Conservation (phyloP, 2,329 filamentous ascomycete species). For the Aaosphaeria pasadenensis region DNA sequence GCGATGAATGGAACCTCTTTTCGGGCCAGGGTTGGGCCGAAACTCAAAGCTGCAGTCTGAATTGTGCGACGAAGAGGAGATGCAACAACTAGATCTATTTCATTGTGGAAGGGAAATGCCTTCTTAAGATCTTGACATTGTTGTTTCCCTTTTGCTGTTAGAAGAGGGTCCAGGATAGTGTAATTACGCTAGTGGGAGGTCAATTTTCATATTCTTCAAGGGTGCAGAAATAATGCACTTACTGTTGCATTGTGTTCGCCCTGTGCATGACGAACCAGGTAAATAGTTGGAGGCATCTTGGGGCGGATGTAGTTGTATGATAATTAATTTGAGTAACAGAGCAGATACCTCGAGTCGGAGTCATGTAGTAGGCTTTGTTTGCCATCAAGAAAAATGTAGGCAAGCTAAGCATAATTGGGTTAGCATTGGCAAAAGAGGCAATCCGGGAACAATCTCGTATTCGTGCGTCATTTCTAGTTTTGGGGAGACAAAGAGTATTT, state of each 20-base stretch:
- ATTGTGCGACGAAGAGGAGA: slow-evolving; percentile 80
- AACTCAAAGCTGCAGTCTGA: slow-evolving; percentile 70
- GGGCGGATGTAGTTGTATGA: no score
- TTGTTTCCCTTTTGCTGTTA: slow-evolving; percentile 5
- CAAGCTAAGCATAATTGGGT: no score
- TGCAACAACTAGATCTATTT: slow-evolving; percentile 64
- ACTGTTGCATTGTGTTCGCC: slow-evolving; percentile 7
- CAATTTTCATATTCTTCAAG: no score
- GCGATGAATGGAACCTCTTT: slow-evolving; percentile 51
- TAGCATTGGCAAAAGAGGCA: no score
- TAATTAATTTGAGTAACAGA: no score
- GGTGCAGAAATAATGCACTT: not conserved
- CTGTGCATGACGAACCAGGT: slow-evolving; percentile 7
- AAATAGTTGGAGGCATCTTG: slow-evolving; percentile 5
- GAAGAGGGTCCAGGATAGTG: slow-evolving; percentile 2
- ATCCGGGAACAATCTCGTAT: no score
- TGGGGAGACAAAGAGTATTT: no score
- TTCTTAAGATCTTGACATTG: slow-evolving; percentile 3
- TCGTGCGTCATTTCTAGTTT: no score
- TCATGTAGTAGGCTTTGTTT: no score
- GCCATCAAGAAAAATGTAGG: no score
- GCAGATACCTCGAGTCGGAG: no score
- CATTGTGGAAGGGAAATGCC: slow-evolving; percentile 2
- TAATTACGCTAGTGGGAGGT: not conserved
- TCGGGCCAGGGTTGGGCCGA: slow-evolving; percentile 50